A percentile compares a stretch with the other conserved stretches of the same genome.
phyloP scores from a whole-genome alignment of 1,284 basidiomycete species.

The Fomitiporia mediterranea region DNA sequence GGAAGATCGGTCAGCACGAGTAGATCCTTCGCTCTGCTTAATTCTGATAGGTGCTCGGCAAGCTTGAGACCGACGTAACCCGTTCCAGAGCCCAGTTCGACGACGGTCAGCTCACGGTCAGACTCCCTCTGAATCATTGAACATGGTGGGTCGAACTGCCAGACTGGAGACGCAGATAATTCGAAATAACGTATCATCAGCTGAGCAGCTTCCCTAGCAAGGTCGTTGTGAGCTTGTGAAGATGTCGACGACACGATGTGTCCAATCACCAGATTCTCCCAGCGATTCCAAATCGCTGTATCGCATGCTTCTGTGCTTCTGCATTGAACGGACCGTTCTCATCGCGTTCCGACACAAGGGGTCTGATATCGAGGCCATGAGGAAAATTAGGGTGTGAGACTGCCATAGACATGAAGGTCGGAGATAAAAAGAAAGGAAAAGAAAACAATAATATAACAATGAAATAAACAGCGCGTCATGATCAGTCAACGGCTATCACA shows the following conservation, averaged over 20 bases:
- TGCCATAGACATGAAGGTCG: background rate
- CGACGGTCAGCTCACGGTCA: slow-evolving; percentile 26
- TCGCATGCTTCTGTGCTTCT: slow-evolving; percentile 53
- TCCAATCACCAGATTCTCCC: slow-evolving; percentile 63
- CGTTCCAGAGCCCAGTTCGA: slow-evolving; percentile 73
- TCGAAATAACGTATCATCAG: slow-evolving; percentile 53
- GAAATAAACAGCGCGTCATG: background rate
- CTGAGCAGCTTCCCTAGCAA: slow-evolving; percentile 69
- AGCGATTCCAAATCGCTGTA: slow-evolving; percentile 67
- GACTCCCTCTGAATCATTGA: slow-evolving; percentile 23
- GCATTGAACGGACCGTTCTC: slow-evolving; percentile 35
- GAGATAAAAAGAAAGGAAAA: background rate
- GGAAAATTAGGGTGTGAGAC: slow-evolving; percentile 33
- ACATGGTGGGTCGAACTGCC: slow-evolving; percentile 60
- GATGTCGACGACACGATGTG: background rate
- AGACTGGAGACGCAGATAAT: slow-evolving; percentile 25
- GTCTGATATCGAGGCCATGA: slow-evolving; percentile 29
- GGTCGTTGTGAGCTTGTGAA: background rate
- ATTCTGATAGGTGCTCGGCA: slow-evolving; percentile 29
- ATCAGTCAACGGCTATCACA: background rate
- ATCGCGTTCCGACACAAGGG: slow-evolving; percentile 5
- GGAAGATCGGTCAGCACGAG: slow-evolving; percentile 67
- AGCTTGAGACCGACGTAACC: slow-evolving; percentile 56
- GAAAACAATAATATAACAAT: background rate
- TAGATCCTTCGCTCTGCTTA: slow-evolving; percentile 29